phyloP scores from a whole-genome alignment of 768 basidiomycete genomes.

The Boletus huronensis region DNA sequence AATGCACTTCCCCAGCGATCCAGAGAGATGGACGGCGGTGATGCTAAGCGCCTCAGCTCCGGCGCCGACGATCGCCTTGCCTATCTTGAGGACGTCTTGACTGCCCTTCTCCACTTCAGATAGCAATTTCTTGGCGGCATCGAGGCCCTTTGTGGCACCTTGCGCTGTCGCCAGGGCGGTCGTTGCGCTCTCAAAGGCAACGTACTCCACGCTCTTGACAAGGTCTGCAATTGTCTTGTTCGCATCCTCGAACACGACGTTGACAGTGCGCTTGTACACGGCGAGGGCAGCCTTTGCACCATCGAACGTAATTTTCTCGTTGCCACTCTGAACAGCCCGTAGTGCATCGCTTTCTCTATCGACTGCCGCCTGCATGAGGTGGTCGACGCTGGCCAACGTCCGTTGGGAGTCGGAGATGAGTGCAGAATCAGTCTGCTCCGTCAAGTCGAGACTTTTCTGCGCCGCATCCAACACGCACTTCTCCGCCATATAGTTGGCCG shows the following conservation, averaged over 20 bases:
- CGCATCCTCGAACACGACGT: neutral
- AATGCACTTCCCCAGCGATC: neutral
- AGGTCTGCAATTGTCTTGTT: neutral
- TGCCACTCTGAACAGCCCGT: neutral
- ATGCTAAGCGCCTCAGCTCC: neutral
- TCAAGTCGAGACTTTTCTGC: neutral
- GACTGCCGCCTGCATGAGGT: neutral
- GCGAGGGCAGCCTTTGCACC: neutral
- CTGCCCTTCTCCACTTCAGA: neutral
- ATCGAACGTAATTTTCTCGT: neutral
- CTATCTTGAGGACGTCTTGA: neutral
- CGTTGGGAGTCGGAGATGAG: neutral
- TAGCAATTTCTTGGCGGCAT: neutral
- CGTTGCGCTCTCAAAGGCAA: neutral
- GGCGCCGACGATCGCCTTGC: neutral
- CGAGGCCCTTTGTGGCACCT: neutral
- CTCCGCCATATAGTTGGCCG: neutral
- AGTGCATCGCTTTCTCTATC: neutral
- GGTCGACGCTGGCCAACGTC: neutral
- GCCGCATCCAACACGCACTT: neutral
- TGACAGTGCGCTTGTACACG: neutral
- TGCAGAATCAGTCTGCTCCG: neutral
- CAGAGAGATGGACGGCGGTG: conserved; percentile 5
- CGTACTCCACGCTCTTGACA: neutral
- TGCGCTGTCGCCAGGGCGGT: neutral